Conservation (phyloP, 352 stramenopile species). For the Pythium brachiatum region DNA sequence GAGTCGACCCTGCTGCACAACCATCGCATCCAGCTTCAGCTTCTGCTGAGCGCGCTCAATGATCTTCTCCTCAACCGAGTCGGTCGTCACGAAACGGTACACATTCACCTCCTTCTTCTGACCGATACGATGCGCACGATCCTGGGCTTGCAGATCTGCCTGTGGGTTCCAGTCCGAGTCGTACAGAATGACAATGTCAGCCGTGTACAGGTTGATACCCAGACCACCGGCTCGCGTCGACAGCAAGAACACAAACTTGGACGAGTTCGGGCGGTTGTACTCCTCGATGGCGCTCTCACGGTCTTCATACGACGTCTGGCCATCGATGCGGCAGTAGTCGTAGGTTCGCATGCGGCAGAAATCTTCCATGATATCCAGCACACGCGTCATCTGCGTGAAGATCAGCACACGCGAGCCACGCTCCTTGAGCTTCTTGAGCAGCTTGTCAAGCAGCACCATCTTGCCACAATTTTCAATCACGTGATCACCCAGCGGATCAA, state of each 20-base stretch:
- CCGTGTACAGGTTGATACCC: constrained; percentile 99
- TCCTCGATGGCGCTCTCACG: constrained; percentile 84
- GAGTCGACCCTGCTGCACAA: constrained; percentile 82
- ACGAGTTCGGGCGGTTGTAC: constrained; percentile 96
- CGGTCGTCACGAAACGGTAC: constrained; percentile 93
- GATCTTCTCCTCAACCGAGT: constrained; percentile 99
- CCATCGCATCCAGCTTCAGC: constrained; percentile 88
- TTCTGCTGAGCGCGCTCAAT: constrained; percentile 98
- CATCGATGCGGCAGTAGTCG: constrained; percentile 89
- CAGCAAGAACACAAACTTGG: constrained; percentile 98
- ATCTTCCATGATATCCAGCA: constrained; percentile 94
- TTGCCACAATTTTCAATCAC: constrained; percentile 97
- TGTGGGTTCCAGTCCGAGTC: constrained; percentile 99
- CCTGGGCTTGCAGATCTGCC: constrained; percentile 94
- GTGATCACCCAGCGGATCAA: constrained; percentile 95
- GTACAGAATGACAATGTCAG: constrained; percentile 98
- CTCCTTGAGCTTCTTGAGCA: constrained; percentile 88
- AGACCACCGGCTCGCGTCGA: constrained; percentile 96
- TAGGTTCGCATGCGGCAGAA: constrained; percentile 95
- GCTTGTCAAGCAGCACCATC: constrained; percentile 95
- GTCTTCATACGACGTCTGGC: constrained; percentile 85
- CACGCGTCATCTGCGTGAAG: constrained; percentile 93
- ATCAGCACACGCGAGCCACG: constrained; percentile 87
- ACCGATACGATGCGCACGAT: constrained; percentile 97
- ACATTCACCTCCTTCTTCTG: constrained; percentile 98